Evolutionary conservation across 768 basidiomycete genomes (phyloP), one percentile per base, ranked within the genome.

Genomic region (Phanerochaete carnosa): DNA sequence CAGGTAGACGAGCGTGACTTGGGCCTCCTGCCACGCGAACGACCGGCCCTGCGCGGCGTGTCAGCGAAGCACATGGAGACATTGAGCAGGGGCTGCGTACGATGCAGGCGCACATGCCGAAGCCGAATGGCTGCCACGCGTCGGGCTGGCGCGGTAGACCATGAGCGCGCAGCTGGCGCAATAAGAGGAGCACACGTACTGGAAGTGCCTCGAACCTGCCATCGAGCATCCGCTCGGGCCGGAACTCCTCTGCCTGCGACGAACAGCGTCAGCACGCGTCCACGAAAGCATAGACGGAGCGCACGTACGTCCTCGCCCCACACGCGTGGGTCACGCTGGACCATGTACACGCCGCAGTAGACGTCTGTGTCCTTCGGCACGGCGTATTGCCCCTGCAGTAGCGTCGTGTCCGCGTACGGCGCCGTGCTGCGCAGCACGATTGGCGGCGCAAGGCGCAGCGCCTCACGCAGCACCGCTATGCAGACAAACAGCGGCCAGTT

Each of bases 211-310:
- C 79, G 62, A 81, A 83, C 59, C 76, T 76, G 13, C 77, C 79
- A 59, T 79, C 77, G 33, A 80, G 64, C 78, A 82, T 79, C 12
- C 81, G 71, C 63, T 81, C 80, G 0, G 81, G 81, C n/a, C 67
- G 69, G 68, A 77, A 81, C 53, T 75, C 73, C 2, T 75, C 69
- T 8, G 76, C 68, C 69, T 72, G 46, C 5, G 25, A 7, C n/a
- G 39, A 7, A 4, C 4, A 49, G n/a, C 5, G 13, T 25, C 9
- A 33, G 11, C 45, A 33, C 26, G n/a, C 32, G 35, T 3, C 11
- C 3, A 3, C 22, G 16, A 26, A 25, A 7, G 39, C 11, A 55
- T 12, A 26, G 8, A 13, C 29, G 30, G 33, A 22, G 45, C 8
- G 19, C 39, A 73, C 76, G 62, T 62, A 79, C 80, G 66, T 82